Conservation (phyloP, 371 early-diverging fungal species). For the Mucor lusitanicus region DNA sequence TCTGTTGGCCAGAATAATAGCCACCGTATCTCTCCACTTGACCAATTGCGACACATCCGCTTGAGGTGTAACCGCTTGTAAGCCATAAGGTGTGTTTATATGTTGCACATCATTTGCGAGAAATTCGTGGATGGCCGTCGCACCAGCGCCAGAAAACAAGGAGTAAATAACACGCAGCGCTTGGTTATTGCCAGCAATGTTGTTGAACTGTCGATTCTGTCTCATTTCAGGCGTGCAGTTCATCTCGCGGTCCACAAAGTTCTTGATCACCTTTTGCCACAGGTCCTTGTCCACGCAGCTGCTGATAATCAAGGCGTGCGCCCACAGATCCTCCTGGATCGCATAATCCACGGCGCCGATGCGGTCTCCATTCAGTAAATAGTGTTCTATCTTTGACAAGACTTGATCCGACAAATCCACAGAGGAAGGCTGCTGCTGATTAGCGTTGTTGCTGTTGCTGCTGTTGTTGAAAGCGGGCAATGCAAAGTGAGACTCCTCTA, state of each 20-base stretch:
- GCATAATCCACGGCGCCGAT: constrained; percentile 75
- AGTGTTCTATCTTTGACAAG: constrained; percentile 59
- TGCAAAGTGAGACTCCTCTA: constrained; percentile 36
- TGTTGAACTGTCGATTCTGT: constrained; percentile 24
- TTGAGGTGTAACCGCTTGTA: constrained; percentile 18
- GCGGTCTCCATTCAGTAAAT: constrained; percentile 77
- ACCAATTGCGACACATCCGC: constrained; percentile 39
- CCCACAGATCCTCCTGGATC: constrained; percentile 76
- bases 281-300: constrained; percentile 82
- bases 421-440: constrained; percentile 3
- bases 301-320: constrained; percentile 88
- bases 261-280: constrained; percentile 79
- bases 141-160: constrained; percentile 73
- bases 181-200: constrained; percentile 57
- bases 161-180: constrained; percentile 72
- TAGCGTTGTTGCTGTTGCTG: constrained; percentile 9
- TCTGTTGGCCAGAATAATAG: constrained; percentile 83
- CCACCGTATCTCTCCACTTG: constrained; percentile 72
- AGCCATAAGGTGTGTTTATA: constrained; percentile 32
- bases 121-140: constrained; percentile 52
- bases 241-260: constrained; percentile 70
- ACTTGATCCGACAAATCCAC: constrained; percentile 33
- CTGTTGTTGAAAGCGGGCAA: constrained; percentile 39
- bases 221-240: constrained; percentile 29
- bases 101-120: constrained; percentile 25